These are phyloP conservation scores for Jamesozyma lodderae DNA, from an alignment of 805 yeast species.

Conservation along the genomic window DNA sequence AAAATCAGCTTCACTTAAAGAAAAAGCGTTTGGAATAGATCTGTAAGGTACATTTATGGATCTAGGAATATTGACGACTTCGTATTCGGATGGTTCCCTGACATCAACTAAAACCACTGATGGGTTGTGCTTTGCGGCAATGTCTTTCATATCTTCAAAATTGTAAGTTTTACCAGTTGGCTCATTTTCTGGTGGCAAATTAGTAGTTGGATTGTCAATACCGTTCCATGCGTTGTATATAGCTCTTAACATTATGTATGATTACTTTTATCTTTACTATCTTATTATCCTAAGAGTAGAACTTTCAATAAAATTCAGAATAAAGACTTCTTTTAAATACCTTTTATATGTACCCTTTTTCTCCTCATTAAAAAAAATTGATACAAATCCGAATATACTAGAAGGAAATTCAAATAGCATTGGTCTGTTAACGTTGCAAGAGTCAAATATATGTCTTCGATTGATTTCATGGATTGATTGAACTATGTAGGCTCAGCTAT, in stretches of 20 bases:
- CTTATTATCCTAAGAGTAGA: neutral
- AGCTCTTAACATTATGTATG: conserved; percentile 1
- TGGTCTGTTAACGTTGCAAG: too few species aligned
- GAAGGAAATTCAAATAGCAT: too few species aligned
- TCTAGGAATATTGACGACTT: conserved; percentile 66
- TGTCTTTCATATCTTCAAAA: conserved; percentile 43
- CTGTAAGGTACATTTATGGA: conserved; percentile 78
- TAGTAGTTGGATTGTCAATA: conserved; percentile 14
- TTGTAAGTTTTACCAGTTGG: conserved; percentile 28
- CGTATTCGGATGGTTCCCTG: conserved; percentile 73
- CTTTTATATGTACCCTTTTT: too few species aligned
- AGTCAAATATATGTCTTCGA: too few species aligned
- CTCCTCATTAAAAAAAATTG: too few species aligned
- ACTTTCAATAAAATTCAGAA: neutral
- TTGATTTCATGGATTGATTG: too few species aligned
- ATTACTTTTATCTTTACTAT: neutral
- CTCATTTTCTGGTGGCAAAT: conserved; percentile 1
- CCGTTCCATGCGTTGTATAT: conserved; percentile 6
- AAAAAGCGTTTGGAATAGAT: conserved; percentile 78
- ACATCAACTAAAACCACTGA: conserved; percentile 62
- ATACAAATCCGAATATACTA: too few species aligned
- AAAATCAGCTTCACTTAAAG: conserved; percentile 60
- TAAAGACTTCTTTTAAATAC: neutral
- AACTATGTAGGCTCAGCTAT: too few species aligned
- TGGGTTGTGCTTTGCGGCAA: conserved; percentile 35